phyloP scores from a whole-genome alignment of 352 stramenopile species.

The Pseudoperonospora humuli region DNA sequence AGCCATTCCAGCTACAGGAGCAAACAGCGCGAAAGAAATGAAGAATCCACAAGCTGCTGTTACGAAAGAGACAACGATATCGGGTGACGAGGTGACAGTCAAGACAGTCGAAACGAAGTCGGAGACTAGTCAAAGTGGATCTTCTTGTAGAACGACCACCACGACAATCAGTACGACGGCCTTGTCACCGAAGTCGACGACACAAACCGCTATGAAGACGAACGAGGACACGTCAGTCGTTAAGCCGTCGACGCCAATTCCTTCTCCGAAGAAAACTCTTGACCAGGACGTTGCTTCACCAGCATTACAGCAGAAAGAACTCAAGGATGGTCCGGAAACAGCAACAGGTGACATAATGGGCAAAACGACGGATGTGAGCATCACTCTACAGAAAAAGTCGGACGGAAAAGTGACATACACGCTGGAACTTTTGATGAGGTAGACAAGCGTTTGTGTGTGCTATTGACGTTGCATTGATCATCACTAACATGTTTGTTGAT shows the following conservation, averaged over 20 bases:
- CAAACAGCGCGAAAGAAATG: conserved; percentile 7
- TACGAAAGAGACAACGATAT: conserved; percentile 2
- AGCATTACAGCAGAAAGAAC: conserved; percentile 16
- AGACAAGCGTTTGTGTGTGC: conserved; percentile 1
- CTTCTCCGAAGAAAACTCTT: conserved; percentile 14
- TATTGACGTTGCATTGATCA: background rate
- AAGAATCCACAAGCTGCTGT: background rate
- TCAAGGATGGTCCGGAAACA: conserved; percentile 8
- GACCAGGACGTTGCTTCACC: conserved; percentile 5
- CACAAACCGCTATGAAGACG: conserved; percentile 7
- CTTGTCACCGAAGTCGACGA: conserved; percentile 13
- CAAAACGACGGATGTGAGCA: conserved; percentile 29
- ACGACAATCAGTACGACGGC: conserved; percentile 12
- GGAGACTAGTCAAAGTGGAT: conserved; percentile 10
- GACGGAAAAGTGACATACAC: conserved; percentile 49
- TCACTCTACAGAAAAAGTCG: conserved; percentile 25
- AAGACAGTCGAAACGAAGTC: conserved; percentile 14
- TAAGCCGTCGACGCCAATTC: conserved; percentile 15
- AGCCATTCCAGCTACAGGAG: background rate
- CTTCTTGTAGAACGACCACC: conserved; percentile 13
- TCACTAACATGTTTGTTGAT: conserved; percentile 6
- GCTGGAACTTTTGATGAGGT: conserved; percentile 51
- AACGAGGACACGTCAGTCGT: conserved; percentile 2
- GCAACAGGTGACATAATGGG: conserved; percentile 7
- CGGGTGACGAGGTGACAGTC: conserved; percentile 1